Percentiles rank a stretch among this genome's conserved stretches.
These are phyloP conservation scores for Dentipellis fragilis DNA, from an alignment of 768 basidiomycete genomes.

Conservation along the genomic window DNA sequence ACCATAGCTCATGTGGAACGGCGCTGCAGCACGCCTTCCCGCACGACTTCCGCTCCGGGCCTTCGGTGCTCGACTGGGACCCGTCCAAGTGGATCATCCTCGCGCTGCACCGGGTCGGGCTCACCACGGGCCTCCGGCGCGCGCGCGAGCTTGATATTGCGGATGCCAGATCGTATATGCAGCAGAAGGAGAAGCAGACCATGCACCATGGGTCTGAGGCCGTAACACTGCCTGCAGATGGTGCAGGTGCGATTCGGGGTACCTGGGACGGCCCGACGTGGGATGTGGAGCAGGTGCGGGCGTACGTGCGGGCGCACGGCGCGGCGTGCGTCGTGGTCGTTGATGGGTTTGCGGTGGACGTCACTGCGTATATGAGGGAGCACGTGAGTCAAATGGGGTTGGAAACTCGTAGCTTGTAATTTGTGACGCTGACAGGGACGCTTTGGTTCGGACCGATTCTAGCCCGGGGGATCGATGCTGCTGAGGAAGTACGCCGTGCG, in stretches of 20 bases:
- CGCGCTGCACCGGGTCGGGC: conserved; percentile 35
- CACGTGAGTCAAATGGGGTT: conserved; percentile 41
- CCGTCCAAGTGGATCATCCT: conserved; percentile 75
- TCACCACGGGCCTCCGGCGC: conserved; percentile 38
- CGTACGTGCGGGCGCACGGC: conserved; percentile 24
- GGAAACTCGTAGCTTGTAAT: too few relatives aligned
- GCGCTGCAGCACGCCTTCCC: conserved; percentile 59
- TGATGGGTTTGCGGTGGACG: conserved; percentile 53
- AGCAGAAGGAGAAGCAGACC: conserved; percentile 24
- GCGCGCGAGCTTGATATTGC: conserved; percentile 39
- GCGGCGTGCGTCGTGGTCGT: conserved; percentile 42
- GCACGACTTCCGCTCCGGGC: conserved; percentile 67
- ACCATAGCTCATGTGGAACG: background rate
- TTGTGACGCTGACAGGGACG: too few relatives aligned
- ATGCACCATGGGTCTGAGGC: too few relatives aligned
- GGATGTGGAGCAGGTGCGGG: conserved; percentile 26
- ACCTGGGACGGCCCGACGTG: conserved; percentile 34
- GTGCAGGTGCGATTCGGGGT: too few relatives aligned
- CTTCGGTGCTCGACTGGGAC: conserved; percentile 56
- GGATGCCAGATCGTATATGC: conserved; percentile 40
- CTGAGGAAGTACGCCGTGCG: conserved; percentile 39
- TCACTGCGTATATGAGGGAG: conserved; percentile 47
- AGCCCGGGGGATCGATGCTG: conserved; percentile 57
- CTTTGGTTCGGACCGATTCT: background rate
- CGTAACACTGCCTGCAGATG: too few relatives aligned